Percentiles rank a stretch among this genome's conserved stretches.
Evolutionary conservation across 495 filamentous ascomycete species (phyloP).

Genomic region (Xylaria palmicola): DNA sequence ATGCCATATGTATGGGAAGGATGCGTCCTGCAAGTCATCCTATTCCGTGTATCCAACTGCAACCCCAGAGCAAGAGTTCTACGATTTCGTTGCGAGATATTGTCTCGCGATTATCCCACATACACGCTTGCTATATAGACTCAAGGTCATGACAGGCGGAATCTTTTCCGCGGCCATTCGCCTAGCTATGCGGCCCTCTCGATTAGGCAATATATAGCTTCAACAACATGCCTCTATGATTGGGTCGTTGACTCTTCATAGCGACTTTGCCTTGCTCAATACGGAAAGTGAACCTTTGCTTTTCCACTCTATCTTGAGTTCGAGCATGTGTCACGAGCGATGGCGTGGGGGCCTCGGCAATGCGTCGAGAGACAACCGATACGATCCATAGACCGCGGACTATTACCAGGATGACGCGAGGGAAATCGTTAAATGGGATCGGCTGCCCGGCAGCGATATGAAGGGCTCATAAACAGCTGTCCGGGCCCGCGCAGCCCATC

Average conservation of each 20-base stretch:
- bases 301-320: neutral
- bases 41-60: too few species aligned
- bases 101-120: neutral
- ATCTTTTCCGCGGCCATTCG: neutral
- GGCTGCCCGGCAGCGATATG: neutral
- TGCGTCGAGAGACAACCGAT: neutral
- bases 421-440: neutral
- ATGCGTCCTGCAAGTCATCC: too few species aligned
- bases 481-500: neutral
- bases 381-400: neutral
- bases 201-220: neutral
- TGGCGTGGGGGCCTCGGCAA: constrained; percentile 12
- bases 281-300: constrained; percentile 1
- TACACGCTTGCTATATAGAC: neutral
- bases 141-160: neutral
- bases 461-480: neutral
- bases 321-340: neutral
- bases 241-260: constrained; percentile 1
- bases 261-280: constrained; percentile 1
- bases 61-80: too few species aligned
- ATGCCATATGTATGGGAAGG: too few species aligned
- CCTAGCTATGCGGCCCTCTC: neutral
- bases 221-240: neutral
- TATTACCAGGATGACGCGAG: neutral
- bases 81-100: too few species aligned